Percentiles rank a stretch among this genome's conserved stretches.
Conservation (phyloP, 768 basidiomycete species). For the Xanthoconium stramineum region DNA sequence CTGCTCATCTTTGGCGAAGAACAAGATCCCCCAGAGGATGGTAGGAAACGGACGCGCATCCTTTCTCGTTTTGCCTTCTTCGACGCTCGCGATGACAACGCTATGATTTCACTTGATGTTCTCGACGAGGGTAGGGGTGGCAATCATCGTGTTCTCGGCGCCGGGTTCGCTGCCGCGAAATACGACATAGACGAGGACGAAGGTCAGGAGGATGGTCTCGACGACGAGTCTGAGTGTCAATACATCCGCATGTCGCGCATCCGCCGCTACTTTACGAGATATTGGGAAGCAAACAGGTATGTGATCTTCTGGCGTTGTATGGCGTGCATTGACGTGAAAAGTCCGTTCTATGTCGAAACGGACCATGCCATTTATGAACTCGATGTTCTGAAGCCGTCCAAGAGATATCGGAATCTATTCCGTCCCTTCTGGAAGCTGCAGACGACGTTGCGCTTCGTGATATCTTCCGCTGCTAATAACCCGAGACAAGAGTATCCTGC, state of each 20-base stretch:
- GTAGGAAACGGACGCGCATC: constrained; percentile 51
- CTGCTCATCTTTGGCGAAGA: constrained; percentile 43
- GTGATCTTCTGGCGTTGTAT: constrained; percentile 23
- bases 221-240: constrained; percentile 31
- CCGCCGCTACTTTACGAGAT: constrained; percentile 49
- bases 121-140: constrained; percentile 45
- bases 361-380: constrained; percentile 62
- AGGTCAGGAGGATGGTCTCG: constrained; percentile 52
- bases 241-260: constrained; percentile 49
- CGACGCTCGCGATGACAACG: constrained; percentile 44
- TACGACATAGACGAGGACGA: constrained; percentile 59
- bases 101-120: constrained; percentile 45
- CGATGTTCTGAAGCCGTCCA: constrained; percentile 36
- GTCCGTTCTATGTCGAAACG: constrained; percentile 67
- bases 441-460: constrained; percentile 48
- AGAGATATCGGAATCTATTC: constrained; percentile 41
- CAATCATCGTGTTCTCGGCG: constrained; percentile 47
- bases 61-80: constrained; percentile 61
- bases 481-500: constrained; percentile 29
- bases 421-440: constrained; percentile 50
- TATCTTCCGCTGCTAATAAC: constrained; percentile 26
- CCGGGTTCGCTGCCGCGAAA: constrained; percentile 48
- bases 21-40: constrained; percentile 33
- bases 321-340: constrained; percentile 24
- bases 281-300: constrained; percentile 47